These are phyloP conservation scores for Saccharomycopsis phalli DNA, from an alignment of 1,139 yeast species.

Conservation along the genomic window DNA sequence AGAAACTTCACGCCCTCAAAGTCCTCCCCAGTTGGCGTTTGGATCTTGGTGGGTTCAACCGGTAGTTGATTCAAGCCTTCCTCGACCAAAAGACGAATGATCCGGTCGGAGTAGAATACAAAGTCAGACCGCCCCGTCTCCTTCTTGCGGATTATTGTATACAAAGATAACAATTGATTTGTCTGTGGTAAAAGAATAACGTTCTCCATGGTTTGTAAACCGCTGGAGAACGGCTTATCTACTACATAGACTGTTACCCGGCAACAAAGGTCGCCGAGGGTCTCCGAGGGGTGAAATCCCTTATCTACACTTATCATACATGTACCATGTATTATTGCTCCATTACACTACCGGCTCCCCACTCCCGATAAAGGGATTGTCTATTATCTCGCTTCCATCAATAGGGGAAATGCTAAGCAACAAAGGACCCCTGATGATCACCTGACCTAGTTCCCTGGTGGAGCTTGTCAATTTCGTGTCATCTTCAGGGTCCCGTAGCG, in stretches of 20 bases:
- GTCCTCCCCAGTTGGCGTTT: conserved; percentile 67
- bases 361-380: conserved; percentile 48
- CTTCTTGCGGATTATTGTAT: conserved; percentile 81
- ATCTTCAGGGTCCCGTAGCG: conserved; percentile 57
- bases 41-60: conserved; percentile 54
- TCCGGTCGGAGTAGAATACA: conserved; percentile 89
- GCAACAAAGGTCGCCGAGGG: no score
- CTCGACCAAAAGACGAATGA: conserved; percentile 85
- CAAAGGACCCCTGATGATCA: conserved; percentile 82
- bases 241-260: no score
- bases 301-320: no score
- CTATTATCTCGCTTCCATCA: conserved; percentile 73
- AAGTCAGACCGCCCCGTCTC: conserved; percentile 80
- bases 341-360: conserved; percentile 7
- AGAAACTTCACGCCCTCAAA: conserved; percentile 75
- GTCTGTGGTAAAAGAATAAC: conserved; percentile 77
- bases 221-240: no score
- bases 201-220: conserved; percentile 32
- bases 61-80: conserved; percentile 92
- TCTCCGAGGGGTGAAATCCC: no score
- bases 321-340: no score
- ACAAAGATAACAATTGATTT: conserved; percentile 78
- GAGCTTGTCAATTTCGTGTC: conserved; percentile 40
- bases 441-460: conserved; percentile 61
- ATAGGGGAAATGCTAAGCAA: conserved; percentile 75